Evolutionary conservation across 2,329 filamentous ascomycete genomes (phyloP).

Genomic region (Elsinoe arachidis): DNA sequence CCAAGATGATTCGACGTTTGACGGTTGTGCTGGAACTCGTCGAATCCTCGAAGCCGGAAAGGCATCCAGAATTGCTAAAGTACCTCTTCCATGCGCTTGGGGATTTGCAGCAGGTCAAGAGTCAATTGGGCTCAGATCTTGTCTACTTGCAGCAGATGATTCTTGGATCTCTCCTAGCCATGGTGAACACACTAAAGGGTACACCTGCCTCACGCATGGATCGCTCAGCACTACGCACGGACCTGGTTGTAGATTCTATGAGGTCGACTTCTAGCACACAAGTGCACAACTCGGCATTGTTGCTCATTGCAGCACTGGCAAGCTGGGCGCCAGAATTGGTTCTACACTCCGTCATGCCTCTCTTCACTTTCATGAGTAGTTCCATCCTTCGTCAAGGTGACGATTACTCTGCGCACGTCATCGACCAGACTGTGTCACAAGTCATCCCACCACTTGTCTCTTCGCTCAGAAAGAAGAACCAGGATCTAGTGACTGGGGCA

Average conservation of each 20-base stretch:
- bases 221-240: conserved; percentile 70
- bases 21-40: conserved; percentile 85
- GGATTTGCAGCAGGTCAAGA: conserved; percentile 76
- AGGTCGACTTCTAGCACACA: conserved; percentile 85
- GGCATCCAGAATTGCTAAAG: conserved; percentile 67
- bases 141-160: conserved; percentile 84
- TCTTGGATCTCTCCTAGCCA: conserved; percentile 70
- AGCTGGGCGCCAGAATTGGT: conserved; percentile 83
- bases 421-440: conserved; percentile 84
- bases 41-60: conserved; percentile 66
- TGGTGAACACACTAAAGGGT: conserved; percentile 66
- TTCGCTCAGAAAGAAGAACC: conserved; percentile 69
- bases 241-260: conserved; percentile 88
- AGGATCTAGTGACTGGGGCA: conserved; percentile 70
- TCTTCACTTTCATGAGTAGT: conserved; percentile 96
- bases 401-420: conserved; percentile 93
- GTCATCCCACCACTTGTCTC: conserved; percentile 87
- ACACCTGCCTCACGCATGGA: conserved; percentile 48
- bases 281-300: conserved; percentile 82
- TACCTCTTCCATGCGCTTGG: conserved; percentile 77
- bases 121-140: conserved; percentile 73
- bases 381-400: conserved; percentile 88
- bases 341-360: conserved; percentile 95
- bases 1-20: conserved; percentile 61
- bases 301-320: conserved; percentile 79